A percentile compares a stretch with the other conserved stretches of the same genome.
These are phyloP conservation scores for Komagataea norvegica DNA, from an alignment of 1,139 yeast genomes.

Conservation along the genomic window DNA sequence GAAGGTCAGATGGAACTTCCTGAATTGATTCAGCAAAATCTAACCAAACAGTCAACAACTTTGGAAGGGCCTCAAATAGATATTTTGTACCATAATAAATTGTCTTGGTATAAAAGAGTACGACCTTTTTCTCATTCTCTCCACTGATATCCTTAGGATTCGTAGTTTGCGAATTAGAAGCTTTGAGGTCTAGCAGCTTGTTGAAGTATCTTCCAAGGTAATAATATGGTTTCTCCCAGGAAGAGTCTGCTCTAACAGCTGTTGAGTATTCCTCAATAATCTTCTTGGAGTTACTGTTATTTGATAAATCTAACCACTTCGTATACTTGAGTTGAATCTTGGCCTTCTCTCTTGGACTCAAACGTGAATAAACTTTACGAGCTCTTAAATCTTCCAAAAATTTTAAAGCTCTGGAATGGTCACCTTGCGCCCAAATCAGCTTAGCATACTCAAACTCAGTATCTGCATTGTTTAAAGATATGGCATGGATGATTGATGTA, in stretches of 20 bases:
- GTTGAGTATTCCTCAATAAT: constrained; percentile 65
- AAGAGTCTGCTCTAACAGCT: constrained; percentile 51
- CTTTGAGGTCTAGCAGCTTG: constrained; percentile 56
- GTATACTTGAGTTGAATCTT: constrained; percentile 71
- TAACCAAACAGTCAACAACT: constrained; percentile 85
- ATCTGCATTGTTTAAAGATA: constrained; percentile 39
- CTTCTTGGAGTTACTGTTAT: constrained; percentile 73
- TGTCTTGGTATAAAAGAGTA: constrained; percentile 61
- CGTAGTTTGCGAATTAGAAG: constrained; percentile 11
- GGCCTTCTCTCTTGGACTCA: constrained; percentile 35
- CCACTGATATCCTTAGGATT: constrained; percentile 38
- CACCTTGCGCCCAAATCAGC: constrained; percentile 86
- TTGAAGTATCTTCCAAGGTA: constrained; percentile 76
- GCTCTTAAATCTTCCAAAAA: constrained; percentile 37
- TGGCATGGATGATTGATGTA: constrained; percentile 64
- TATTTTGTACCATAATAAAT: constrained; percentile 65
- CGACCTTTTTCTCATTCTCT: constrained; percentile 59
- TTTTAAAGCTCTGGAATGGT: constrained; percentile 79
- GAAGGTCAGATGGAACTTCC: constrained; percentile 14
- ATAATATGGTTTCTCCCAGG: constrained; percentile 80
- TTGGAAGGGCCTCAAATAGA: constrained; percentile 83
- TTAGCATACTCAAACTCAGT: constrained; percentile 82
- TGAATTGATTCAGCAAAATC: constrained; percentile 56
- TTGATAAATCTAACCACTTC: constrained; percentile 84
- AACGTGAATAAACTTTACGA: constrained; percentile 15